These are phyloP conservation scores for Chenopodium formosanum DNA, from an alignment of 148 eudicot species.

Conservation along the genomic window DNA sequence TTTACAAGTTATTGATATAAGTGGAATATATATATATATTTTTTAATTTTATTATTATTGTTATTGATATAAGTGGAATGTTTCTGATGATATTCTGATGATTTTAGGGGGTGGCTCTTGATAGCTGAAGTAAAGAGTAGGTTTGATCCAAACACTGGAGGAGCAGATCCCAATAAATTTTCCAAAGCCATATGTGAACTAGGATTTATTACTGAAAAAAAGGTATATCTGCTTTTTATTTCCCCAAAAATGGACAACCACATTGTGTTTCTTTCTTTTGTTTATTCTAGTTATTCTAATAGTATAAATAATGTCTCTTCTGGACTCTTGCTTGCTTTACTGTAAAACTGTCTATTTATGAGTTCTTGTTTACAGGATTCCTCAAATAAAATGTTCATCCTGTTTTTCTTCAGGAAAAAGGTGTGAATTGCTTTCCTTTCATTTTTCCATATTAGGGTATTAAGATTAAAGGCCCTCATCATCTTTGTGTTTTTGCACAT, in stretches of 20 bases:
- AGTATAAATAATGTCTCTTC: background rate
- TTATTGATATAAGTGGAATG: no score
- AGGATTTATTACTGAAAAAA: slow-evolving; percentile 57
- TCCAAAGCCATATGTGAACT: slow-evolving; percentile 65
- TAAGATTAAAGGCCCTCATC: background rate
- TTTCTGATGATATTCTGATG: slow-evolving; percentile 21
- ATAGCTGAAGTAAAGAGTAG: slow-evolving; percentile 98
- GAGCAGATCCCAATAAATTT: slow-evolving; percentile 79
- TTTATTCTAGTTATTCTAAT: background rate
- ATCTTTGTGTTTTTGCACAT: background rate
- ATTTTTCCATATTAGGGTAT: background rate
- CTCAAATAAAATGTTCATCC: slow-evolving; percentile 88
- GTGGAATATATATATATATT: no score
- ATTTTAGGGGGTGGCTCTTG: slow-evolving; percentile 83
- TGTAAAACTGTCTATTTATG: background rate
- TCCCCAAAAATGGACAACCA: background rate
- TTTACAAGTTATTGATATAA: background rate
- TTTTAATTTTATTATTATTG: no score
- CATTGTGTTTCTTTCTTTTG: background rate
- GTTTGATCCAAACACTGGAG: slow-evolving; percentile 81
- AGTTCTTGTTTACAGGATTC: slow-evolving; percentile 59
- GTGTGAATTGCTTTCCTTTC: slow-evolving; percentile 30
- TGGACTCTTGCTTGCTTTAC: background rate
- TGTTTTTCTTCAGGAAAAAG: slow-evolving; percentile 77
- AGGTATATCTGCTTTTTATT: slow-evolving; percentile 35